Percentiles rank a stretch among this genome's conserved stretches.
phyloP scores from a whole-genome alignment of 352 stramenopile species.

The Lagenidium giganteum region DNA sequence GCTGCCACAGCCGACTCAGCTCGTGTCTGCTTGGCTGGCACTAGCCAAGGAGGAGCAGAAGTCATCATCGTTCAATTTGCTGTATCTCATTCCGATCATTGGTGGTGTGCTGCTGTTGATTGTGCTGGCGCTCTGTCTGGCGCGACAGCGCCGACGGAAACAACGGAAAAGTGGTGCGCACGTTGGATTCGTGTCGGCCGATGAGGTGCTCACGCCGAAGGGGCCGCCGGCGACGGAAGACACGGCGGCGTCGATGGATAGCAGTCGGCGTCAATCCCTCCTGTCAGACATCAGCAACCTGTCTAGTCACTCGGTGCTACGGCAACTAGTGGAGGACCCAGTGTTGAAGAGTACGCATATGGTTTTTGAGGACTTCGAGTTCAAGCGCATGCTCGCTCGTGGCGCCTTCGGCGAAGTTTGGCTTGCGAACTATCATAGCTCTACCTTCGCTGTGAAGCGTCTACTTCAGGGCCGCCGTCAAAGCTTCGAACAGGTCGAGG shows the following conservation, averaged over 20 bases:
- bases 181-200: too few species aligned
- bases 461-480: constrained; percentile 5
- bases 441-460: constrained; percentile 12
- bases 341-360: constrained; percentile 27
- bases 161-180: too few species aligned
- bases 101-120: constrained; percentile 8
- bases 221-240: too few species aligned
- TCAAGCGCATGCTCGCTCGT: constrained; percentile 28
- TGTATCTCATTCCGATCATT: constrained; percentile 16
- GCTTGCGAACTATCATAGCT: constrained; percentile 12
- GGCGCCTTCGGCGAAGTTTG: constrained; percentile 56
- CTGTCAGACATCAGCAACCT: too few species aligned
- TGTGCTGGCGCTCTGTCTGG: neutral
- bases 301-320: constrained; percentile 4
- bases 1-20: constrained; percentile 5
- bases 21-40: constrained; percentile 15
- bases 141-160: neutral
- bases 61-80: constrained; percentile 12
- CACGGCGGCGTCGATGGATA: too few species aligned
- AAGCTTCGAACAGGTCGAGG: constrained; percentile 18
- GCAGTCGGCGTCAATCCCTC: too few species aligned
- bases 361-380: constrained; percentile 30
- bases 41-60: constrained; percentile 3
- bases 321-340: constrained; percentile 25
- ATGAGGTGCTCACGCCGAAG: neutral